Evolutionary conservation across 2,329 filamentous ascomycete genomes (phyloP).

Genomic region (Xylaria sp.): DNA sequence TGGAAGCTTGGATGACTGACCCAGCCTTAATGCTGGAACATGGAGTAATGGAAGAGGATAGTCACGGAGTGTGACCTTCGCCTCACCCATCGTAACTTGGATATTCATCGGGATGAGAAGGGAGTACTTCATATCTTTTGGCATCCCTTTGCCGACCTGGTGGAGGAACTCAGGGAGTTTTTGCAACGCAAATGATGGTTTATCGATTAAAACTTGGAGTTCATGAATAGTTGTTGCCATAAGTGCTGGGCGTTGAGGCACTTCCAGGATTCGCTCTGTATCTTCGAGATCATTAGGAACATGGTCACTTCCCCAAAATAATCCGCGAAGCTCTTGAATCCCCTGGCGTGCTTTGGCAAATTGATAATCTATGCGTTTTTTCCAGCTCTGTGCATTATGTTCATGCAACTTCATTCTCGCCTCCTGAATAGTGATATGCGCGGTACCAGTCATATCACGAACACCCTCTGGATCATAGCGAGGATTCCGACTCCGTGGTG

Average conservation of each 20-base stretch:
- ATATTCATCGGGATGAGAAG: conserved; percentile 89
- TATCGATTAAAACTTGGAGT: conserved; percentile 83
- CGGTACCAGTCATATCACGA: conserved; percentile 69
- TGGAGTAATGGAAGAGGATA: conserved; percentile 93
- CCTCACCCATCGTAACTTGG: conserved; percentile 88
- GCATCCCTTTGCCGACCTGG: conserved; percentile 95
- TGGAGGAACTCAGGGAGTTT: conserved; percentile 86
- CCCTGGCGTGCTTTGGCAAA: conserved; percentile 71
- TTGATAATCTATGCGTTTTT: conserved; percentile 81
- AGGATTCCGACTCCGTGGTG: conserved; percentile 53
- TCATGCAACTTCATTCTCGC: conserved; percentile 76
- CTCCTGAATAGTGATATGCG: conserved; percentile 75
- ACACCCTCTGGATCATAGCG: conserved; percentile 83
- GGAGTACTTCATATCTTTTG: conserved; percentile 86
- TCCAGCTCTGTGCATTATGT: conserved; percentile 91
- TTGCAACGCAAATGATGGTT: conserved; percentile 85
- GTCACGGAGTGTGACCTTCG: conserved; percentile 82
- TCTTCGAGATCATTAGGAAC: conserved; percentile 82
- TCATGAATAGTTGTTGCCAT: conserved; percentile 83
- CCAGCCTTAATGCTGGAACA: conserved; percentile 79
- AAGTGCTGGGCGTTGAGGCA: conserved; percentile 83
- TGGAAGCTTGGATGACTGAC: conserved; percentile 79
- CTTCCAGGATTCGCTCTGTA: conserved; percentile 81
- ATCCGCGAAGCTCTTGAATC: conserved; percentile 78
- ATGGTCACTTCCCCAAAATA: conserved; percentile 84